phyloP scores from a whole-genome alignment of 352 stramenopile species.

The Elongisporangium undulatum region DNA sequence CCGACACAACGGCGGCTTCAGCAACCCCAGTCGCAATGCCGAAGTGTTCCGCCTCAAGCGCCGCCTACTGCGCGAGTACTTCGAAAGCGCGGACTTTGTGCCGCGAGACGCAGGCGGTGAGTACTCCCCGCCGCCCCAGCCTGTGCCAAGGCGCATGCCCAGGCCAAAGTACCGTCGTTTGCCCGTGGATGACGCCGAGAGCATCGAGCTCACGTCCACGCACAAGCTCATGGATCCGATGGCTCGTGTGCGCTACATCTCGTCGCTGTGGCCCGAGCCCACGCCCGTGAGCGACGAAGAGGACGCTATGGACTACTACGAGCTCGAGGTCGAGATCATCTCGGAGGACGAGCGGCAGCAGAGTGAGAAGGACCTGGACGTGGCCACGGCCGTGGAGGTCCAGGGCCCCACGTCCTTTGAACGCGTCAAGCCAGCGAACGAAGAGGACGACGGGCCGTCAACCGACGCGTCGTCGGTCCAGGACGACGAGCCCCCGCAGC shows the following conservation, averaged over 20 bases:
- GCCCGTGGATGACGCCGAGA: conserved; percentile 39
- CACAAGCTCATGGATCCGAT: conserved; percentile 19
- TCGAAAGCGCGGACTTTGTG: conserved; percentile 29
- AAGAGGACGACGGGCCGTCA: conserved; percentile 8
- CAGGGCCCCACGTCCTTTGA: no score
- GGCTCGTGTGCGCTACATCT: conserved; percentile 60
- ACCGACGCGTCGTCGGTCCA: not conserved
- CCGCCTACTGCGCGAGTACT: conserved; percentile 57
- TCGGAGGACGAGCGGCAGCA: conserved; percentile 42
- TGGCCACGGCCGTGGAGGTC: no score
- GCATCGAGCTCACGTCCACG: conserved; percentile 33
- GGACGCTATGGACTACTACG: conserved; percentile 75
- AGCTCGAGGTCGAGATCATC: conserved; percentile 70
- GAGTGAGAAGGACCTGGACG: conserved; percentile 1
- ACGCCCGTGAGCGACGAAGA: conserved; percentile 63
- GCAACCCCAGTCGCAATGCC: conserved; percentile 61
- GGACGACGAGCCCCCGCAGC: conserved; percentile 11
- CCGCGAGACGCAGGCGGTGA: not conserved
- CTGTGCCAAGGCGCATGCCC: conserved; percentile 4
- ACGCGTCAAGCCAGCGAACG: conserved; percentile 2
- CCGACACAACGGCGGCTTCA: conserved; percentile 68
- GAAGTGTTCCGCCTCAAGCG: conserved; percentile 73
- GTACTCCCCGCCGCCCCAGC: conserved; percentile 1
- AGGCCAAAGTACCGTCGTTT: conserved; percentile 50
- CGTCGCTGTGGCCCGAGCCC: conserved; percentile 57